Evolutionary conservation across 108 stramenopile genomes (phyloP).

Genomic region (Cylindrotheca closterium): DNA sequence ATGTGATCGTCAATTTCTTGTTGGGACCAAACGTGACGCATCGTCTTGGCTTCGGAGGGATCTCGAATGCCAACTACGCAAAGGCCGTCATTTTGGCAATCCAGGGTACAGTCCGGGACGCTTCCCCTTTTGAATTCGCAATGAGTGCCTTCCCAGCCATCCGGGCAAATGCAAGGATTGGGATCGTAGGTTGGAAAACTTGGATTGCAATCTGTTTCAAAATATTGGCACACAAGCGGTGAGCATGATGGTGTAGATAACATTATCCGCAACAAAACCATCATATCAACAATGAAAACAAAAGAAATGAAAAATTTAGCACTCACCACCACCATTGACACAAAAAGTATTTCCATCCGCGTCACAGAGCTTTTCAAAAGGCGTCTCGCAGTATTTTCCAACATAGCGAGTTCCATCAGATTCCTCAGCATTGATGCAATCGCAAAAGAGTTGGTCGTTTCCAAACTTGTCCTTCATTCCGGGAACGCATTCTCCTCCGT

Average conservation of each 20-base stretch:
- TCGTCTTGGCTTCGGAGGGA: conserved; percentile 1
- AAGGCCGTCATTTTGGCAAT: conserved; percentile 37
- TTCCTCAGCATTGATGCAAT: conserved; percentile 33
- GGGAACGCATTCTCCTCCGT: conserved; percentile 41
- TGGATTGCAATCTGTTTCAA: no score
- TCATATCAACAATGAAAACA: not conserved
- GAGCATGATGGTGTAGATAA: no score
- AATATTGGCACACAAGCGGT: no score
- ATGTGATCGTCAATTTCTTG: conserved; percentile 27
- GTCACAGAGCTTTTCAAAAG: conserved; percentile 21
- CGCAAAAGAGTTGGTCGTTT: conserved; percentile 49
- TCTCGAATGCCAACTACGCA: conserved; percentile 36
- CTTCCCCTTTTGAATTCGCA: conserved; percentile 25
- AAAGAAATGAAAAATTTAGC: not conserved
- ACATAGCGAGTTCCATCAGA: conserved; percentile 29
- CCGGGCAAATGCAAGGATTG: conserved; percentile 16
- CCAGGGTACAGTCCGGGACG: conserved; percentile 42
- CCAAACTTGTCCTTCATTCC: conserved; percentile 44
- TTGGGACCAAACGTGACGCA: conserved; percentile 20
- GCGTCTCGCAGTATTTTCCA: conserved; percentile 61
- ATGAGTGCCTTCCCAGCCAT: conserved; percentile 30
- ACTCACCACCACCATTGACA: conserved; percentile 25
- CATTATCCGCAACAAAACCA: not conserved
- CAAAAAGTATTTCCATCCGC: conserved; percentile 24
- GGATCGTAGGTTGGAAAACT: conserved; percentile 11